These are phyloP conservation scores for Cercospora sp. DNA, from an alignment of 2,329 filamentous ascomycete genomes.

Conservation along the genomic window DNA sequence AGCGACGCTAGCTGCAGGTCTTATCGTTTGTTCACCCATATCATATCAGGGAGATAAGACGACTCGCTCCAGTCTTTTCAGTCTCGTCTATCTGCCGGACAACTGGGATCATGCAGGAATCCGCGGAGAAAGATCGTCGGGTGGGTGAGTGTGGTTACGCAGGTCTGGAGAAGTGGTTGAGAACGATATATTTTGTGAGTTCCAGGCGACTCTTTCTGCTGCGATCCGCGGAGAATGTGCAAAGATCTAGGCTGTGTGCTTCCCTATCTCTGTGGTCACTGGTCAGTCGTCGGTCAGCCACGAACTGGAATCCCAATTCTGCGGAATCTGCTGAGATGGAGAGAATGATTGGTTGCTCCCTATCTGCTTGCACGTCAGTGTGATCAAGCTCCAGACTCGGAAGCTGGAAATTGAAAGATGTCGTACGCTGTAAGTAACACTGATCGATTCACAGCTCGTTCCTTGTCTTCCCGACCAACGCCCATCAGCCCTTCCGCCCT, in stretches of 20 bases:
- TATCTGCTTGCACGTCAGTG: neutral
- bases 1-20: slow-evolving; percentile 2
- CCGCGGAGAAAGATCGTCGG: neutral
- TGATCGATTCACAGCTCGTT: neutral
- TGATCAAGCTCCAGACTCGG: neutral
- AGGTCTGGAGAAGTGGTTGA: neutral
- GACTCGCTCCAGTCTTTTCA: neutral
- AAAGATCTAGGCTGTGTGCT: neutral
- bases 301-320: neutral
- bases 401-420: neutral
- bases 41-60: slow-evolving; percentile 5
- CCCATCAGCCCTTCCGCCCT: neutral
- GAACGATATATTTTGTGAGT: neutral
- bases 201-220: neutral
- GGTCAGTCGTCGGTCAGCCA: neutral
- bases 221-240: neutral
- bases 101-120: neutral
- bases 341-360: neutral
- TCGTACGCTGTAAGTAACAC: neutral
- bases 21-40: slow-evolving; percentile 5
- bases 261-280: neutral
- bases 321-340: neutral
- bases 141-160: neutral
- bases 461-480: neutral
- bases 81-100: neutral